phyloP scores from a whole-genome alignment of 148 eudicot species.

The Chenopodium berlandieri region DNA sequence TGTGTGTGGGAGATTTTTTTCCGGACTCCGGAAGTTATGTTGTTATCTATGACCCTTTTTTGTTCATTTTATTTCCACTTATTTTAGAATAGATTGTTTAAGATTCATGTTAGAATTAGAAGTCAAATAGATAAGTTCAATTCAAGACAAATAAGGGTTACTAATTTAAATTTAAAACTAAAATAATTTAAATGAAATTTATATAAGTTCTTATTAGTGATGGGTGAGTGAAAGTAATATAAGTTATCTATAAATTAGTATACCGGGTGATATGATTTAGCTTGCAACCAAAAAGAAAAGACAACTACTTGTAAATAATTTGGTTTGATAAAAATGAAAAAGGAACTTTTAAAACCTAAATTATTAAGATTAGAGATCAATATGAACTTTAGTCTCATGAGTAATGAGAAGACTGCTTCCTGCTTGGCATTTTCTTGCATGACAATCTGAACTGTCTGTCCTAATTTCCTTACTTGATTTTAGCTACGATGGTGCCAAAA shows the following conservation, averaged over 20 bases:
- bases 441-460: constrained; percentile 5
- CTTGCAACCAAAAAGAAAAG: background rate
- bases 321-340: background rate
- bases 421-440: constrained; percentile 7
- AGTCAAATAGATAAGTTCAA: no score
- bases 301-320: background rate
- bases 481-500: constrained; percentile 9
- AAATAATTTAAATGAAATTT: no score
- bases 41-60: background rate
- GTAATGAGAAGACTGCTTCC: background rate
- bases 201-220: no score
- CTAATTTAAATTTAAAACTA: no score
- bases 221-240: no score
- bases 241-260: background rate
- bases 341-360: background rate
- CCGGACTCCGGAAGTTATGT: background rate
- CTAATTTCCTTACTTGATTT: constrained; percentile 5
- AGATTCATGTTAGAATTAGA: no score
- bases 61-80: no score
- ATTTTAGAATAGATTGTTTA: no score
- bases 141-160: no score
- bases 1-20: background rate
- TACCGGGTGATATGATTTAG: background rate
- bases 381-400: background rate
- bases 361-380: background rate